phyloP scores from a whole-genome alignment of 2,329 filamentous ascomycete genomes.

The Beauveria caledonica region DNA sequence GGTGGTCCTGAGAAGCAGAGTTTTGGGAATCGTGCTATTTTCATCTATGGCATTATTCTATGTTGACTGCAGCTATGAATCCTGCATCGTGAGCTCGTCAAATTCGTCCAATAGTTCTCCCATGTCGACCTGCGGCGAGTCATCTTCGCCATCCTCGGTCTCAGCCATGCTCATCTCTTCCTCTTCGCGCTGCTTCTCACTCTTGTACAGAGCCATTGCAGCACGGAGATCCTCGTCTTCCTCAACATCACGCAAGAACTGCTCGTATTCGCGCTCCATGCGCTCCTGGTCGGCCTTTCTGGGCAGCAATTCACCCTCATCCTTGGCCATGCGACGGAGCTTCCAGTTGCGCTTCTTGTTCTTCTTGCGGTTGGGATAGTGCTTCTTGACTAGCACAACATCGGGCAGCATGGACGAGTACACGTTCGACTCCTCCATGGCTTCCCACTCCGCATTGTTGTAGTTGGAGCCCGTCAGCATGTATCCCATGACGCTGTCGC shows the following conservation, averaged over 20 bases:
- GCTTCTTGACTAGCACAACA: conserved; percentile 93
- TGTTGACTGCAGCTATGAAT: conserved; percentile 26
- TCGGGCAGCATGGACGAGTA: conserved; percentile 79
- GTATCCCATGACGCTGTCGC: conserved; percentile 94
- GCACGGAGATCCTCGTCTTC: conserved; percentile 83
- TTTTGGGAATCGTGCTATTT: conserved; percentile 14
- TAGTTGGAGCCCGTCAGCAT: conserved; percentile 83
- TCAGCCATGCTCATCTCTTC: conserved; percentile 62
- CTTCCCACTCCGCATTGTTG: conserved; percentile 81
- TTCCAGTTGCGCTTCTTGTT: conserved; percentile 78
- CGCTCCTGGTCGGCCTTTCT: conserved; percentile 82
- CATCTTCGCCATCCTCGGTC: conserved; percentile 56
- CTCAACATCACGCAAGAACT: conserved; percentile 94
- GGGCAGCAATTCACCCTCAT: conserved; percentile 79
- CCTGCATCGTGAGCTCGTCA: conserved; percentile 72
- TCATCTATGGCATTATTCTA: conserved; percentile 12
- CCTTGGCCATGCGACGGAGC: conserved; percentile 85
- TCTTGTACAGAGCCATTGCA: conserved; percentile 82
- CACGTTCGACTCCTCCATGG: conserved; percentile 66
- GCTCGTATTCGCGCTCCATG: conserved; percentile 89
- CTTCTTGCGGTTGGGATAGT: conserved; percentile 82
- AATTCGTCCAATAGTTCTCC: conserved; percentile 85
- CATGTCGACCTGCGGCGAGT: conserved; percentile 64
- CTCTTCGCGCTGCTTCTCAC: conserved; percentile 41
- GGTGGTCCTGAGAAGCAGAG: background rate